A percentile compares a stretch with the other conserved stretches of the same genome.
These are phyloP conservation scores for Gomphus bonarii DNA, from an alignment of 1,284 basidiomycete genomes.

Conservation along the genomic window DNA sequence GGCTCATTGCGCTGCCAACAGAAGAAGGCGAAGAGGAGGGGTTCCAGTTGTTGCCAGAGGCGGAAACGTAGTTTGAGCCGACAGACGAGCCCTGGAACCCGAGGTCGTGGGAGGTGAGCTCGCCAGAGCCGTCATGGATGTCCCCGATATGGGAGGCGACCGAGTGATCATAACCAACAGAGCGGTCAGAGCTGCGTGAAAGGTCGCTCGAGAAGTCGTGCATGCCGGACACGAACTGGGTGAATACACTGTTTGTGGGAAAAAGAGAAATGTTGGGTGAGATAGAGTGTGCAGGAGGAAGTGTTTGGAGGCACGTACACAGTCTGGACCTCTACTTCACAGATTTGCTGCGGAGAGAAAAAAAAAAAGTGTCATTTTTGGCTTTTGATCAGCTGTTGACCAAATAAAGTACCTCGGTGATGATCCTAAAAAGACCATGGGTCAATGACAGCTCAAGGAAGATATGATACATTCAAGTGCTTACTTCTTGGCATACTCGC, in stretches of 20 bases:
- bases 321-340: constrained; percentile 19
- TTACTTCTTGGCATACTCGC: constrained; percentile 15
- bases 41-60: constrained; percentile 18
- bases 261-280: not conserved
- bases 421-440: constrained; percentile 11
- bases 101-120: constrained; percentile 13
- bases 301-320: constrained; percentile 8
- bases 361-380: not conserved
- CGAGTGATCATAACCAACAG: constrained; percentile 13
- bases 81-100: constrained; percentile 15
- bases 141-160: constrained; percentile 13
- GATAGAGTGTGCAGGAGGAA: too few relatives aligned
- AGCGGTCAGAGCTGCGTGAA: constrained; percentile 10
- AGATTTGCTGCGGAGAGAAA: constrained; percentile 14
- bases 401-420: constrained; percentile 9
- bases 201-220: constrained; percentile 15
- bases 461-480: not conserved
- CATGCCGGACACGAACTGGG: constrained; percentile 16
- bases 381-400: not conserved
- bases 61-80: constrained; percentile 15
- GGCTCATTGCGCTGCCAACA: constrained; percentile 11
- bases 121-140: constrained; percentile 7
- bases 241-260: constrained; percentile 10
- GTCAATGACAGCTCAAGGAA: not conserved
- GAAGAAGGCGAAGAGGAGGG: constrained; percentile 14